Evolutionary conservation across 306 rosid genomes (phyloP).

Genomic region (Citrullus colocynthis): DNA sequence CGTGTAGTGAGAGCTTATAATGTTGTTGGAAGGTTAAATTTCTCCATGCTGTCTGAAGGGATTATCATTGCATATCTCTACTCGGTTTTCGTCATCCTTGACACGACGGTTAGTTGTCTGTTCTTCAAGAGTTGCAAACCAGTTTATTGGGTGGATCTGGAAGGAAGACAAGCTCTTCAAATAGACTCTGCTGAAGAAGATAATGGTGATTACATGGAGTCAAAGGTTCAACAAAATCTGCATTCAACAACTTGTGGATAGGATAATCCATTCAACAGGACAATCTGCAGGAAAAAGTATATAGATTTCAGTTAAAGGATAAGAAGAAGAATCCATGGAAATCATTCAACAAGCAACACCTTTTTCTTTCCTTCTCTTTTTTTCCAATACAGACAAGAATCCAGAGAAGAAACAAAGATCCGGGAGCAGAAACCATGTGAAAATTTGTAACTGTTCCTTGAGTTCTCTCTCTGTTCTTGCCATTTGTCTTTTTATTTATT

Average conservation of each 20-base stretch:
- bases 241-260: neutral
- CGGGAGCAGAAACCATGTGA: slow-evolving; percentile 6
- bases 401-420: neutral
- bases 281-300: neutral
- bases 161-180: slow-evolving; percentile 10
- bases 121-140: slow-evolving; percentile 52
- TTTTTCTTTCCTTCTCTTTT: neutral
- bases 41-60: slow-evolving; percentile 49
- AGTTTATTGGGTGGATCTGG: slow-evolving; percentile 20
- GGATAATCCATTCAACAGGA: neutral
- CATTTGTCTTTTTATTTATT: neutral
- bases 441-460: slow-evolving; percentile 13
- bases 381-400: neutral
- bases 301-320: neutral
- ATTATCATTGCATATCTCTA: slow-evolving; percentile 60
- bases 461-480: neutral
- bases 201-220: slow-evolving; percentile 10
- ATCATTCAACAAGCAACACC: neutral
- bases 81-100: slow-evolving; percentile 60
- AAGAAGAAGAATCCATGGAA: neutral
- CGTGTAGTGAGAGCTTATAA: slow-evolving; percentile 44
- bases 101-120: slow-evolving; percentile 48
- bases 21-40: slow-evolving; percentile 16
- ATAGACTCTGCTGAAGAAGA: slow-evolving; percentile 28
- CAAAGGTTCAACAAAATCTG: slow-evolving; percentile 6